phyloP scores from a whole-genome alignment of 129 eudicot species.

The Pittosporum tobira region DNA sequence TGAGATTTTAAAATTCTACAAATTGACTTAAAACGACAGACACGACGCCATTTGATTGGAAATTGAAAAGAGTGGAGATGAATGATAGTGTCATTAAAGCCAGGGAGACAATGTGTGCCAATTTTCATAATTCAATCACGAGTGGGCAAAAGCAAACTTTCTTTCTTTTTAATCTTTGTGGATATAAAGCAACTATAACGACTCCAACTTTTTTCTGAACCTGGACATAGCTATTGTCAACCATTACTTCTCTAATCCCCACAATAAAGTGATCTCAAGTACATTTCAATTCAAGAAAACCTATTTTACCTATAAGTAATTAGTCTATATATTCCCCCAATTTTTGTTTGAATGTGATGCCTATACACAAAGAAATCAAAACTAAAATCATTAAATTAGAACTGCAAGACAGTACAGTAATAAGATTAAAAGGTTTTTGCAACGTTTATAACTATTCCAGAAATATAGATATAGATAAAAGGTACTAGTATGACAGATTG shows the following conservation, averaged over 20 bases:
- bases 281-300: slow-evolving; percentile 1
- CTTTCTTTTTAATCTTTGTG: background rate
- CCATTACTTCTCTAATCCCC: slow-evolving; percentile 8
- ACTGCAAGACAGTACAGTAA: no score
- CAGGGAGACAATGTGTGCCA: slow-evolving; percentile 36
- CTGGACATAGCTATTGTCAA: slow-evolving; percentile 6
- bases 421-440: no score
- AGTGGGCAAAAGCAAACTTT: slow-evolving; percentile 20
- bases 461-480: no score
- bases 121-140: slow-evolving; percentile 28
- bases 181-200: slow-evolving; percentile 9
- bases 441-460: no score
- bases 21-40: no score
- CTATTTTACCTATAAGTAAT: slow-evolving; percentile 1
- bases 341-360: slow-evolving; percentile 1
- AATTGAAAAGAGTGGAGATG: background rate
- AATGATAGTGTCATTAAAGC: background rate
- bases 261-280: slow-evolving; percentile 1
- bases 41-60: background rate
- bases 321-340: background rate
- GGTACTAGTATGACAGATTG: no score
- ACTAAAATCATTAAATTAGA: no score
- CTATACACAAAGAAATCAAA: background rate
- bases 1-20: no score
- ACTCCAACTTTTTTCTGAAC: background rate